Evolutionary conservation across 2,329 filamentous ascomycete species (phyloP), one percentile per base, ranked within the genome.

Genomic region (Metarhizium sp.): DNA sequence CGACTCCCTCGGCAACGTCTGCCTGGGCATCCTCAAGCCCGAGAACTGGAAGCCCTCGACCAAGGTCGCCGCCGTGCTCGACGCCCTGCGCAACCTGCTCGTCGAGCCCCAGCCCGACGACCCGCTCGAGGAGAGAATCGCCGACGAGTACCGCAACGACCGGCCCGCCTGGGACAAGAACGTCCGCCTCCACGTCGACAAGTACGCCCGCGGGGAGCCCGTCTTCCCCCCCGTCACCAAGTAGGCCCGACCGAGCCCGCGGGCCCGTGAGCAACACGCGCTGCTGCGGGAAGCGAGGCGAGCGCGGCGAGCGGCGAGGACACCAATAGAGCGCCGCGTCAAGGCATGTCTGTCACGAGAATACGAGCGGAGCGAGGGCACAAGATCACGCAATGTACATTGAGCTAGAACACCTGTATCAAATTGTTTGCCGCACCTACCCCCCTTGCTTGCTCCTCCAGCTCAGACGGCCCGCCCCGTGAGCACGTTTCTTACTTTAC

Each of bases 41-140:
- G 90, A 95, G 65, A 86, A 90, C 72, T 96, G 92, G 92, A 96
- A 96, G 78, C 92, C 92, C 18, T 86, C 86, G 58, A 88, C 86
- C 65, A 87, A 86, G 74, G 80, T 96, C 61, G 73, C 74, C 49
- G 81, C 83, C 53, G 90, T 96, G 32, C 80, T 96, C 59, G 83
- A 88, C 69, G 87, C 92, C 63, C 81, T 92, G 25, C 78, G 86
- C 59, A 79, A 82, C 60, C 78, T 96, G 59, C 78, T 96, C 53
- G 74, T 82, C 58, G 88, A 92, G 73, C 92, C 92, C 2, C 88
- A 91, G 76, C 85, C 89, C 6, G 91, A 95, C 64, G 92, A 96
- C 72, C 88, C 92, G 32, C 87, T 96, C 61, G 92, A 96, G 78
- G 77, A 84, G 3, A 79, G 85, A 60, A 95, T 96, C 67, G 92